Conservation (phyloP, 1,284 basidiomycete species). For the Crepidotus sp. region DNA sequence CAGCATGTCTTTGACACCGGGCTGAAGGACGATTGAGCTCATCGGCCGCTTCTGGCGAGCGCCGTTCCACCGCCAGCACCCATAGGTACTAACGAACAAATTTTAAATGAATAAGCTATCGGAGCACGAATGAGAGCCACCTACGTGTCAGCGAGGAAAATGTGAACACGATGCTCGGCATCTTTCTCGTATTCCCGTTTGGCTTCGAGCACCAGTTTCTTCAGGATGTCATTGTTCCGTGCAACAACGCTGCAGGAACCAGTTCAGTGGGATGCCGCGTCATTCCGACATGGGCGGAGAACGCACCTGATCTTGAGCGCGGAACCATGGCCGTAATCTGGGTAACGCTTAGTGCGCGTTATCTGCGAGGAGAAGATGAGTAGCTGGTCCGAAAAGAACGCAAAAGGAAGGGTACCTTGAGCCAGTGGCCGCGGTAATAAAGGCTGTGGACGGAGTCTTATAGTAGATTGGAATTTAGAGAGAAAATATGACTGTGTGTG, state of each 20-base stretch:
- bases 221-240: constrained; percentile 75
- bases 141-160: constrained; percentile 80
- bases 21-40: constrained; percentile 79
- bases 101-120: constrained; percentile 9
- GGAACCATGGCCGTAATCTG: constrained; percentile 60
- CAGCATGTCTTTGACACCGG: constrained; percentile 81
- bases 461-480: not conserved
- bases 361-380: constrained; percentile 40
- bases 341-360: constrained; percentile 64
- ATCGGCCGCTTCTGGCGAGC: constrained; percentile 78
- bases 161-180: constrained; percentile 78
- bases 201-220: constrained; percentile 74
- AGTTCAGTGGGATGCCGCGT: constrained; percentile 13
- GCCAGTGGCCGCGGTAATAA: constrained; percentile 75
- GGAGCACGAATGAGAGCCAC: constrained; percentile 21
- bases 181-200: constrained; percentile 82
- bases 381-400: constrained; percentile 21
- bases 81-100: constrained; percentile 42
- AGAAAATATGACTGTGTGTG: not conserved
- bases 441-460: constrained; percentile 83
- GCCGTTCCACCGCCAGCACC: constrained; percentile 78
- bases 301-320: constrained; percentile 69
- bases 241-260: constrained; percentile 59
- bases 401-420: constrained; percentile 42
- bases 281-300: constrained; percentile 15